Evolutionary conservation across 768 basidiomycete species (phyloP).

Genomic region (Clavaria fumosa): DNA sequence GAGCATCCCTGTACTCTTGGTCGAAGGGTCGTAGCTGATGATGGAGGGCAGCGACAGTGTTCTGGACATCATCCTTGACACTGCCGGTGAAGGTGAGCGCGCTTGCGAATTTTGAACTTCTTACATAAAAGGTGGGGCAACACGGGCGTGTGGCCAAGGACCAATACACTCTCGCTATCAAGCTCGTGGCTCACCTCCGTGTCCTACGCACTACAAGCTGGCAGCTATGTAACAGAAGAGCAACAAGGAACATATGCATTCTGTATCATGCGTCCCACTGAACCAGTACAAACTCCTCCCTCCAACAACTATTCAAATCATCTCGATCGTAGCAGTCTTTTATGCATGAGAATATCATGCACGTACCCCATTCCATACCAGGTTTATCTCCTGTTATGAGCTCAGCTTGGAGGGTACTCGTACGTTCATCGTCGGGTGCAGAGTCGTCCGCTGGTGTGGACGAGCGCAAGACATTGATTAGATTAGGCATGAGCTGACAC

Average conservation of each 20-base stretch:
- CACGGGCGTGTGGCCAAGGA: no score
- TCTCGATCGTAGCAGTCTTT: slow-evolving; percentile 67
- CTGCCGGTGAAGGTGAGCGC: not conserved
- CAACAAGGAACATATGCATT: no score
- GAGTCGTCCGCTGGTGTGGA: slow-evolving; percentile 17
- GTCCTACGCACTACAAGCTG: no score
- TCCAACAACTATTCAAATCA: slow-evolving; percentile 35
- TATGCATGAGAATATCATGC: slow-evolving; percentile 77
- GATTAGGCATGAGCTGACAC: slow-evolving; percentile 87
- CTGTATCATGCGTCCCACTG: slow-evolving; percentile 52
- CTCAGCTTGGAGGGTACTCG: slow-evolving; percentile 39
- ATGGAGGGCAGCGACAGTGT: slow-evolving; percentile 2
- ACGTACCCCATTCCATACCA: slow-evolving; percentile 93
- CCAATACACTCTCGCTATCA: no score
- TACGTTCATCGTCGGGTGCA: slow-evolving; percentile 53
- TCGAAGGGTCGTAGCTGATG: not conserved
- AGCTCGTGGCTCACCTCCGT: no score
- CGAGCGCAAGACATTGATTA: slow-evolving; percentile 57
- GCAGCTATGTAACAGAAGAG: no score
- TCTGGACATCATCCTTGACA: no score
- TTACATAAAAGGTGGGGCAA: no score
- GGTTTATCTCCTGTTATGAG: slow-evolving; percentile 35
- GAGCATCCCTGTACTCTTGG: slow-evolving; percentile 2
- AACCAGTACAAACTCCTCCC: slow-evolving; percentile 58
- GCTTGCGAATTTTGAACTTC: not conserved